phyloP scores from a whole-genome alignment of 1,284 basidiomycete genomes.

The Pseudozyma hubeiensis region DNA sequence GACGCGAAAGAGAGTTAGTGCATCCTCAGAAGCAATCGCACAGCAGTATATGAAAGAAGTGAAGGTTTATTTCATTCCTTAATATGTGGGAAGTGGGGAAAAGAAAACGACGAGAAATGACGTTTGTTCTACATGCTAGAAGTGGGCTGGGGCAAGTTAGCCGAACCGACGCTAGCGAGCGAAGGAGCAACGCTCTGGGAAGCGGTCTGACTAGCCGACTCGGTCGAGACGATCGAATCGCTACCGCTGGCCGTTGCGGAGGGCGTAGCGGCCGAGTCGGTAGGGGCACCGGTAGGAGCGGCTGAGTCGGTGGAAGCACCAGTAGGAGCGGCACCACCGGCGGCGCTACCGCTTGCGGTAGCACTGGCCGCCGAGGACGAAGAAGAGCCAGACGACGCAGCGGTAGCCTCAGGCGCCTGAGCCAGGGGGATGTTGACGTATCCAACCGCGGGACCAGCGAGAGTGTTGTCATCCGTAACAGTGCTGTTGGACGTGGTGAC shows the following conservation, averaged over 20 bases:
- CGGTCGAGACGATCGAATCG: constrained; percentile 22
- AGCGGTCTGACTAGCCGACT: constrained; percentile 1
- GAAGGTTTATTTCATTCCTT: no score
- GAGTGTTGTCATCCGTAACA: constrained; percentile 49
- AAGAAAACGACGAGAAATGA: no score
- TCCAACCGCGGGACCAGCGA: constrained; percentile 44
- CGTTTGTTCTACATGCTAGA: background rate
- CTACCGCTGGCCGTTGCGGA: constrained; percentile 15
- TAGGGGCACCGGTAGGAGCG: constrained; percentile 3
- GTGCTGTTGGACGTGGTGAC: constrained; percentile 31
- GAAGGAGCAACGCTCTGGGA: background rate
- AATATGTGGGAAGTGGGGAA: no score
- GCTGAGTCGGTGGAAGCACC: background rate
- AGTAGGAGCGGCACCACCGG: background rate
- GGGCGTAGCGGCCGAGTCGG: constrained; percentile 5
- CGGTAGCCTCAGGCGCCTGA: constrained; percentile 40
- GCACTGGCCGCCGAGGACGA: background rate
- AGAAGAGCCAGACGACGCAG: background rate
- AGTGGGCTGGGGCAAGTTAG: constrained; percentile 2
- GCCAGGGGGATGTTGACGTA: constrained; percentile 45
- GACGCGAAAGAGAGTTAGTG: no score
- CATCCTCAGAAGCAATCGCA: no score
- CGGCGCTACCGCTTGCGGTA: background rate
- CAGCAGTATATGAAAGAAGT: no score
- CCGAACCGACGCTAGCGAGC: constrained; percentile 1